These are phyloP conservation scores for Nymphaea colorata DNA, from an alignment of 164 flowering plant genomes.

Conservation along the genomic window DNA sequence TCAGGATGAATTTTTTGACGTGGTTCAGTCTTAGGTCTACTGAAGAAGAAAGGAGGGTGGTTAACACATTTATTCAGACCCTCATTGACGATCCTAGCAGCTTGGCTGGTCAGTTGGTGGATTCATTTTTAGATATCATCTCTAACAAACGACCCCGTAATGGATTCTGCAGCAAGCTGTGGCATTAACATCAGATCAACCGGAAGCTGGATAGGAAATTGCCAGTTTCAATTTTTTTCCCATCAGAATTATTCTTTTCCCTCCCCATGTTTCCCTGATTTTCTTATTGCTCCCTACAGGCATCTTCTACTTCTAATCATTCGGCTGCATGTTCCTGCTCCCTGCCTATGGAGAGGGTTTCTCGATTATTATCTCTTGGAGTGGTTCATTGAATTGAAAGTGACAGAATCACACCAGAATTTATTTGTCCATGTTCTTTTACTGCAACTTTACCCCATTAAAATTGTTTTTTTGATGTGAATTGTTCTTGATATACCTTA, in stretches of 20 bases:
- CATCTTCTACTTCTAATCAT: background rate
- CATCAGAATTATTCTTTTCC: background rate
- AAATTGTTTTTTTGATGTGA: background rate
- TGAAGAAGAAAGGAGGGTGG: conserved; percentile 82
- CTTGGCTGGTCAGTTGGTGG: conserved; percentile 82
- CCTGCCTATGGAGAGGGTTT: conserved; percentile 4
- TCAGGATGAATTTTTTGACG: conserved; percentile 76
- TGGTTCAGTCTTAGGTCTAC: conserved; percentile 95
- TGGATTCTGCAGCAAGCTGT: conserved; percentile 61
- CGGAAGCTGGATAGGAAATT: background rate
- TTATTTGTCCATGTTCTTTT: background rate
- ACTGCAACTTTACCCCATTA: background rate
- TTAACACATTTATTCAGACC: conserved; percentile 70
- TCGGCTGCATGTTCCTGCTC: background rate
- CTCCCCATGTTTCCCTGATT: background rate
- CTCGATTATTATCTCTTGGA: background rate
- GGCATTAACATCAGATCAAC: conserved; percentile 28
- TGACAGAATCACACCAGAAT: background rate
- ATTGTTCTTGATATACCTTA: background rate
- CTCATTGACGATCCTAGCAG: conserved; percentile 73
- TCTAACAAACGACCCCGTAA: conserved; percentile 57
- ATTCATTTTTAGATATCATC: conserved; percentile 72
- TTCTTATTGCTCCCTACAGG: conserved; percentile 7
- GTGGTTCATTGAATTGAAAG: background rate
- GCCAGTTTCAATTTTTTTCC: background rate